These are phyloP conservation scores for Grosmannia clavigera DNA, from an alignment of 2,329 filamentous ascomycete genomes.

Conservation along the genomic window DNA sequence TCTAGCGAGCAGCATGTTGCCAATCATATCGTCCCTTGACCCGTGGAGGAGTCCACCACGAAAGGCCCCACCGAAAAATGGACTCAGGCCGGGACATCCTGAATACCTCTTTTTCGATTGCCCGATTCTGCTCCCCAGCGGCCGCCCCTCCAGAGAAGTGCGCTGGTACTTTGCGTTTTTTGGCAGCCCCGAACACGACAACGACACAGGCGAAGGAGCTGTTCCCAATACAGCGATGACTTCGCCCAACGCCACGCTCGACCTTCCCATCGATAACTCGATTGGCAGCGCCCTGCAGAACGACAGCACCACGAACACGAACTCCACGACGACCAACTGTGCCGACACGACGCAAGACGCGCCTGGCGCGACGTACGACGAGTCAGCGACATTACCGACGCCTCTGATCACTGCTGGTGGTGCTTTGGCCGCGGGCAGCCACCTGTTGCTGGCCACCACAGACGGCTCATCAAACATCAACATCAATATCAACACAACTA, in stretches of 20 bases:
- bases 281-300: not conserved
- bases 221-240: conserved; percentile 41
- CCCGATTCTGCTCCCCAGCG: not conserved
- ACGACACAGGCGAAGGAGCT: conserved; percentile 39
- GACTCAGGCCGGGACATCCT: not conserved
- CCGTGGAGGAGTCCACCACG: not conserved
- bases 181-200: conserved; percentile 9
- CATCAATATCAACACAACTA: no score
- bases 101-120: not conserved
- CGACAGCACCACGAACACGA: not conserved
- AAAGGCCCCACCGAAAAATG: not conserved
- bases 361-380: not conserved
- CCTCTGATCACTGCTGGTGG: no score
- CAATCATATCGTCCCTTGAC: not conserved
- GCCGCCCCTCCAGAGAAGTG: not conserved
- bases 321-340: not conserved
- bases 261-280: not conserved
- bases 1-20: not conserved
- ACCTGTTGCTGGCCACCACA: no score
- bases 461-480: no score
- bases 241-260: conserved; percentile 32
- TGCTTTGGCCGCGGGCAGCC: no score
- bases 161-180: not conserved
- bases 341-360: not conserved
- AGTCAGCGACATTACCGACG: not conserved